Percentiles rank a stretch among this genome's conserved stretches.
phyloP scores from a whole-genome alignment of 164 flowering plant species.

The Piper longum region DNA sequence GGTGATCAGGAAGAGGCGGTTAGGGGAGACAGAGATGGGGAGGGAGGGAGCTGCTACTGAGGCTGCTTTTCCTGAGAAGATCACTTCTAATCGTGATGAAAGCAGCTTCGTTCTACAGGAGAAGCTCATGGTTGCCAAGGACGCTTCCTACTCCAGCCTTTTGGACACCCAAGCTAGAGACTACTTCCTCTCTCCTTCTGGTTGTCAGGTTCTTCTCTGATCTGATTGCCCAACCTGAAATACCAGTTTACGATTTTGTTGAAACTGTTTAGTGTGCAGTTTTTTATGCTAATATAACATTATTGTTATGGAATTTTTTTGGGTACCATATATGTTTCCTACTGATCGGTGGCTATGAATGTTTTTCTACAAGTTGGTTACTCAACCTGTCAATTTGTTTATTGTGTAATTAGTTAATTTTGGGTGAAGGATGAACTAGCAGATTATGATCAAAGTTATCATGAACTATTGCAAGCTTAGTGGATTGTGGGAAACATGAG shows the following conservation, averaged over 20 bases:
- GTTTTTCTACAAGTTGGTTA: background rate
- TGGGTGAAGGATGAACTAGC: no score
- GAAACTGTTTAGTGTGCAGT: background rate
- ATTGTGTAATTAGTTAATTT: no score
- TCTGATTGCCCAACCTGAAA: no score
- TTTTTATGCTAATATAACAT: background rate
- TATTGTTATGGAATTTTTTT: background rate
- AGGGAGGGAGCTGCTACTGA: constrained; percentile 1
- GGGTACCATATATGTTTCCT: background rate
- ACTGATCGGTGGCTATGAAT: background rate
- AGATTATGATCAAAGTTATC: no score
- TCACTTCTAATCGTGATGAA: background rate
- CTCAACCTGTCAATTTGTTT: no score
- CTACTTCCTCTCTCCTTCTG: constrained; percentile 16
- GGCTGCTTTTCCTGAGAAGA: constrained; percentile 1
- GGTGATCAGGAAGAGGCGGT: constrained; percentile 2
- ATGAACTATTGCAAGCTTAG: no score
- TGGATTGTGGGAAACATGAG: no score
- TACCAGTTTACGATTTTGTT: no score
- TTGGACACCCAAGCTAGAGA: constrained; percentile 10
- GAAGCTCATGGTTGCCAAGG: background rate
- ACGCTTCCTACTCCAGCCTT: background rate
- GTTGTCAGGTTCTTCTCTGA: constrained; percentile 14
- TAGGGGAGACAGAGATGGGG: constrained; percentile 2
- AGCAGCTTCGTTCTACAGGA: background rate